These are phyloP conservation scores for Ophiobolus disseminans DNA, from an alignment of 2,329 filamentous ascomycete species.

Conservation along the genomic window DNA sequence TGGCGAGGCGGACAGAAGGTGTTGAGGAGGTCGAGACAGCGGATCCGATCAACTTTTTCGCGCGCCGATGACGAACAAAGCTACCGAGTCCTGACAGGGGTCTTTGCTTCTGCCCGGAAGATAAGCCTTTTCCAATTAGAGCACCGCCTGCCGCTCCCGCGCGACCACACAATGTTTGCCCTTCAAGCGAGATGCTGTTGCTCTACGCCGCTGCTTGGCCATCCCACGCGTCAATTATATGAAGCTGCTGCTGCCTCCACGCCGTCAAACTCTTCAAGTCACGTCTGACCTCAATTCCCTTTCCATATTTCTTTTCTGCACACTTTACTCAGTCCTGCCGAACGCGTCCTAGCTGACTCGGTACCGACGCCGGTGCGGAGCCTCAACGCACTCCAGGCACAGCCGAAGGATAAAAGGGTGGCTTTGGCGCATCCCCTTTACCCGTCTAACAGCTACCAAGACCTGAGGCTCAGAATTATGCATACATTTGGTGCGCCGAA, in stretches of 20 bases:
- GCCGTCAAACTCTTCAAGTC: neutral
- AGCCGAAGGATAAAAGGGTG: conserved; percentile 10
- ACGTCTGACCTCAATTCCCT: neutral
- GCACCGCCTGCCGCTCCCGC: conserved; percentile 12
- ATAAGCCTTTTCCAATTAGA: conserved; percentile 21
- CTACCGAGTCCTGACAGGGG: conserved; percentile 8
- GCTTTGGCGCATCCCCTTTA: conserved; percentile 12
- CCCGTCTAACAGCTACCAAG: conserved; percentile 10
- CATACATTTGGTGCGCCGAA: conserved; percentile 1
- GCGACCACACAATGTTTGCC: conserved; percentile 12
- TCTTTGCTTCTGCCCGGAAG: conserved; percentile 3
- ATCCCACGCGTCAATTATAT: conserved; percentile 12
- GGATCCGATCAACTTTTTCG: conserved; percentile 38
- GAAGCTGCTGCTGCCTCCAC: neutral
- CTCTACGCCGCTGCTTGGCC: conserved; percentile 1
- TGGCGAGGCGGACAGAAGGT: conserved; percentile 17
- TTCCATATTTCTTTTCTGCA: no score
- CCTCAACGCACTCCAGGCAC: conserved; percentile 8
- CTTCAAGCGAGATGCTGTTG: neutral
- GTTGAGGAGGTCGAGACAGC: conserved; percentile 15
- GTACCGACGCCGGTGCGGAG: conserved; percentile 10
- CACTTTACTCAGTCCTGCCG: neutral
- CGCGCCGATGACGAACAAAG: conserved; percentile 35
- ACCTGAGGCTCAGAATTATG: conserved; percentile 10
- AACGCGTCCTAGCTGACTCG: conserved; percentile 3